These are phyloP conservation scores for Brettanomyces sp. DNA, from an alignment of 805 yeast genomes.

Conservation along the genomic window DNA sequence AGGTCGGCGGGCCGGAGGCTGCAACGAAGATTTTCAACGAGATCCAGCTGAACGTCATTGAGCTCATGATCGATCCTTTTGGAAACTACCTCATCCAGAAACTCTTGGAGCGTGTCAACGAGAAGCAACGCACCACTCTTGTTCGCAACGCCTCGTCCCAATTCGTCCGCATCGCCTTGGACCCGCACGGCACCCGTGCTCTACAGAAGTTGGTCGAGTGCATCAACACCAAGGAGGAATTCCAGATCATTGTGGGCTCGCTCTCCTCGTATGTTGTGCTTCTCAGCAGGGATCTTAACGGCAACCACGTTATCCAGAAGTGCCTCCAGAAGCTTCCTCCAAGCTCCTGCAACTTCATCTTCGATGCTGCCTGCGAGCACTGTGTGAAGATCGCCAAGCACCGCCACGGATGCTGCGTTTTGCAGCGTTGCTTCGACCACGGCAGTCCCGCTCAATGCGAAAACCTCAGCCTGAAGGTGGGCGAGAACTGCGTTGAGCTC, in stretches of 20 bases:
- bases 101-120: slow-evolving; percentile 64
- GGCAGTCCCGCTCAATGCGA: slow-evolving; percentile 65
- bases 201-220: slow-evolving; percentile 87
- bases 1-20: slow-evolving; percentile 48
- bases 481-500: slow-evolving; percentile 56
- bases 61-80: slow-evolving; percentile 90
- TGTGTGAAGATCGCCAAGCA: slow-evolving; percentile 84
- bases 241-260: slow-evolving; percentile 33
- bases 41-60: slow-evolving; percentile 66
- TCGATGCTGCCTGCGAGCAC: slow-evolving; percentile 69
- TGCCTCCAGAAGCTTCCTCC: slow-evolving; percentile 67
- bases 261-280: slow-evolving; percentile 58
- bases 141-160: slow-evolving; percentile 66
- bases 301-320: slow-evolving; percentile 94
- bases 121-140: slow-evolving; percentile 59
- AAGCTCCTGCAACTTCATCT: slow-evolving; percentile 75
- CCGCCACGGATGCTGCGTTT: slow-evolving; percentile 94
- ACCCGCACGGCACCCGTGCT: slow-evolving; percentile 95
- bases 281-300: slow-evolving; percentile 82
- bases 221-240: slow-evolving; percentile 62
- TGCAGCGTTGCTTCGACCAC: slow-evolving; percentile 90
- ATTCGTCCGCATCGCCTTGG: slow-evolving; percentile 72
- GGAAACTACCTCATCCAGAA: slow-evolving; percentile 96
- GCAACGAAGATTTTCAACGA: slow-evolving; percentile 75
- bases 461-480: slow-evolving; percentile 57